Base-by-base conservation (phyloP, 768 basidiomycete genomes). In the Butyriboletus loyo region DNA sequence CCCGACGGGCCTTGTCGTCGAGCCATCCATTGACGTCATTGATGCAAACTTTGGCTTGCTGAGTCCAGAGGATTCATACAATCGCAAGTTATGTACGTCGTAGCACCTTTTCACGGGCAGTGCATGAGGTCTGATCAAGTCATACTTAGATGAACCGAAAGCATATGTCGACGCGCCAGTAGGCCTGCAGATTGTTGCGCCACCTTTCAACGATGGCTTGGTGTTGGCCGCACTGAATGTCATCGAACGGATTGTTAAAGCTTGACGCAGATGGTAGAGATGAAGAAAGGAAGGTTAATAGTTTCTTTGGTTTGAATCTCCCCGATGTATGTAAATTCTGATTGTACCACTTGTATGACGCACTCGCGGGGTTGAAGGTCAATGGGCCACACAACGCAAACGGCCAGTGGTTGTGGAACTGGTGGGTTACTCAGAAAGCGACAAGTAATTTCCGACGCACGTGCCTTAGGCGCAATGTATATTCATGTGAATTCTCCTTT, bases 1-100 rank as follows among this genome's bases (percentile, higher is more conserved):
- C 63, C 78, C 77, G 7, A 74, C 72, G 22, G 75, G 75, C n/a
- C 64, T 71, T 27, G 34, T 53, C 19, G 55, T 53, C 39, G 63
- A 71, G 45, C 59, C 71, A 32, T 30, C 55, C 2, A 5, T 66
- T 14, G 71, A 72, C 24, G 17, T 42, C 21, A 19, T 49, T 19
- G 41, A 57, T 40, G 40, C 63, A 11, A 15, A 17, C 31, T 50
- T 51, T 31, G 30, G 32, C 2, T 41, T 53, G 19, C 39, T 65
- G 46, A 37, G 64, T 13, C 50, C 60, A 7, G 65, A 60, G 0
- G 66, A 66, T 38, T 50, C 51, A 4, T 62, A 53, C 34, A 62
- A 66, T 19, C 50, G 30, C 19, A 30, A 53, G 3, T 15, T 52
- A 10, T 66, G 65, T 66, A 48, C 27, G 66, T 60, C 17, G 1